Evolutionary conservation across 345 rosid species (phyloP).

Genomic region (Gossypium anomalum): DNA sequence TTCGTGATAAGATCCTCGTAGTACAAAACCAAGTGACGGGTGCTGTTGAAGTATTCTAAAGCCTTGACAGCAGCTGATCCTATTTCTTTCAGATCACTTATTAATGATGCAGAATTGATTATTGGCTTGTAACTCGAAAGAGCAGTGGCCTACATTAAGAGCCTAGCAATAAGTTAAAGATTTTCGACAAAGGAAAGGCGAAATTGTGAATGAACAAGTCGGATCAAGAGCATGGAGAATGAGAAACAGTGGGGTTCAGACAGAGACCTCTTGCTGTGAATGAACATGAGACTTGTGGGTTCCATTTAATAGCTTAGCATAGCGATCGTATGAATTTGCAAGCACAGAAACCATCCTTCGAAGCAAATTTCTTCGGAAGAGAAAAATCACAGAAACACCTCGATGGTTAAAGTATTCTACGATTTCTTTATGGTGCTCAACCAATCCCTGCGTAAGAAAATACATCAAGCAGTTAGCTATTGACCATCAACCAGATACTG

Average conservation of each 20-base stretch:
- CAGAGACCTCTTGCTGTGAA: constrained; percentile 66
- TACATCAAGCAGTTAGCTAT: not conserved
- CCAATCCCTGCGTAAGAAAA: constrained; percentile 53
- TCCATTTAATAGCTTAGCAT: constrained; percentile 86
- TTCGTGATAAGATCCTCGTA: constrained; percentile 80
- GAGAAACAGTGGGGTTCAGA: not conserved
- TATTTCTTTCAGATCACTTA: constrained; percentile 51
- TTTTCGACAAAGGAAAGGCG: not conserved
- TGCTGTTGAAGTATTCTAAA: constrained; percentile 59
- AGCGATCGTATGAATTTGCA: constrained; percentile 81
- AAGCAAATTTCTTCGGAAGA: constrained; percentile 70
- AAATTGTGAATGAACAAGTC: not conserved
- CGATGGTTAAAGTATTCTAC: constrained; percentile 72
- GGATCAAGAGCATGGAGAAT: not conserved
- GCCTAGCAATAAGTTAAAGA: constrained; percentile 15
- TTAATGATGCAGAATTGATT: constrained; percentile 62
- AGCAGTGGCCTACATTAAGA: constrained; percentile 54
- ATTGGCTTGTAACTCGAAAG: constrained; percentile 78
- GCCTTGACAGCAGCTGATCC: constrained; percentile 56
- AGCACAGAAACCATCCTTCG: constrained; percentile 85
- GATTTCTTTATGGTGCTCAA: constrained; percentile 62
- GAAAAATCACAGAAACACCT: constrained; percentile 68
- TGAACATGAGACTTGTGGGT: constrained; percentile 98
- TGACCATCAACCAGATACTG: not conserved
- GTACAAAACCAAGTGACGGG: constrained; percentile 66